Evolutionary conservation across 176 grass and related monocot genomes (phyloP).

Genomic region (Dendrocalamus sinicus): DNA sequence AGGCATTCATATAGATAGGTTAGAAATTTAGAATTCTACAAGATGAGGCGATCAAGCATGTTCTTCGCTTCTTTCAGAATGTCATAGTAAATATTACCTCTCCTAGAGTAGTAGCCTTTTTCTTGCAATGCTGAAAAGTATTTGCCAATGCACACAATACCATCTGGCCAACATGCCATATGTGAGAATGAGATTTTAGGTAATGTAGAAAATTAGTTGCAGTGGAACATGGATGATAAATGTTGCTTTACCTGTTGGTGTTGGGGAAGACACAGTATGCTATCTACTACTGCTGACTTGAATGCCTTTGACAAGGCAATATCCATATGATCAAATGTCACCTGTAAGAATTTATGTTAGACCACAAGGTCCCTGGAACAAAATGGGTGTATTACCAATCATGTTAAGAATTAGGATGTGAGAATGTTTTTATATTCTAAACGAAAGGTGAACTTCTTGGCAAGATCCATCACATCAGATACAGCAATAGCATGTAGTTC

Average conservation of each 20-base stretch:
- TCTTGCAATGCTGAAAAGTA: conserved; percentile 67
- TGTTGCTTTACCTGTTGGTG: conserved; percentile 77
- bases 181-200: conserved; percentile 12
- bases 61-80: background rate
- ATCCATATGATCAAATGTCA: conserved; percentile 93
- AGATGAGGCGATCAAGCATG: background rate
- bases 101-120: conserved; percentile 67
- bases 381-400: conserved; percentile 5
- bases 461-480: background rate
- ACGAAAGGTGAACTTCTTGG: background rate
- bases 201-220: background rate
- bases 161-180: conserved; percentile 53
- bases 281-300: conserved; percentile 74
- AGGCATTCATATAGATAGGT: conserved; percentile 8
- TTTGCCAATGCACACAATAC: conserved; percentile 71
- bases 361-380: background rate
- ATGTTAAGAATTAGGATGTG: background rate
- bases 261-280: conserved; percentile 93
- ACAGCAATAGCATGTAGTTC: conserved; percentile 13
- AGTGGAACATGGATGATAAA: conserved; percentile 1
- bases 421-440: background rate
- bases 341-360: conserved; percentile 60
- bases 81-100: conserved; percentile 56
- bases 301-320: conserved; percentile 86
- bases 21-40: conserved; percentile 36